Percentiles rank a stretch among this genome's conserved stretches.
These are phyloP conservation scores for Crithidia mellificae DNA, from an alignment of 208 protist species.

Conservation along the genomic window DNA sequence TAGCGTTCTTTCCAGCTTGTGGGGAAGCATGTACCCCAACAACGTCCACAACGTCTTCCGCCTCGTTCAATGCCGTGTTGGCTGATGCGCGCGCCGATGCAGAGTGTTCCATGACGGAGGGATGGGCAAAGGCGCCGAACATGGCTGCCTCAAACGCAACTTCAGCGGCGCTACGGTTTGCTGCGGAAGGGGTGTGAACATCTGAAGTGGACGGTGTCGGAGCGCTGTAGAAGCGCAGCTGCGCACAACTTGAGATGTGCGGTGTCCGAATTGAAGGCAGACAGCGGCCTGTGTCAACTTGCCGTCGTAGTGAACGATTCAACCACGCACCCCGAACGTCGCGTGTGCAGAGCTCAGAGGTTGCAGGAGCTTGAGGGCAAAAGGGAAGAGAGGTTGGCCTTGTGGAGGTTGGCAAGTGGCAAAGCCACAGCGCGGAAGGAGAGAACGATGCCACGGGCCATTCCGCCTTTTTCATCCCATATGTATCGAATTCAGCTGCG, in stretches of 20 bases:
- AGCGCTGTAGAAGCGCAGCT: not conserved
- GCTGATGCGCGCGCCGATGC: too few species aligned
- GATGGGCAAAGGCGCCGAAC: conserved; percentile 3
- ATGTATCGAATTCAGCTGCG: not conserved
- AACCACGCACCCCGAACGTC: too few species aligned
- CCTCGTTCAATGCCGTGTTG: too few species aligned
- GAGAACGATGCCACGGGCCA: not conserved
- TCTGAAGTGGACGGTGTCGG: not conserved
- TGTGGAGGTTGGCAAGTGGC: not conserved
- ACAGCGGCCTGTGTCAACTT: too few species aligned
- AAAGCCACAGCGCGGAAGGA: conserved; percentile 3
- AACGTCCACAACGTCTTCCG: too few species aligned
- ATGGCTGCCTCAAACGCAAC: conserved; percentile 24
- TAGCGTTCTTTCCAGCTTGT: too few species aligned
- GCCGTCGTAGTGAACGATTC: too few species aligned
- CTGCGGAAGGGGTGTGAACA: too few species aligned
- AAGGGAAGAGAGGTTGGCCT: not conserved
- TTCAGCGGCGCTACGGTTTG: conserved; percentile 3
- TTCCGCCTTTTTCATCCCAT: conserved; percentile 10
- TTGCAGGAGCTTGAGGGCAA: too few species aligned
- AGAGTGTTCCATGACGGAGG: not conserved
- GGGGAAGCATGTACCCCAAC: too few species aligned
- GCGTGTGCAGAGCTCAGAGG: too few species aligned
- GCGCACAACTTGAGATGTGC: not conserved
- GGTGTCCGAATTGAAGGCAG: too few species aligned